Evolutionary conservation across 495 filamentous ascomycete species (phyloP).

Genomic region (Friedmanniomyces simplex): DNA sequence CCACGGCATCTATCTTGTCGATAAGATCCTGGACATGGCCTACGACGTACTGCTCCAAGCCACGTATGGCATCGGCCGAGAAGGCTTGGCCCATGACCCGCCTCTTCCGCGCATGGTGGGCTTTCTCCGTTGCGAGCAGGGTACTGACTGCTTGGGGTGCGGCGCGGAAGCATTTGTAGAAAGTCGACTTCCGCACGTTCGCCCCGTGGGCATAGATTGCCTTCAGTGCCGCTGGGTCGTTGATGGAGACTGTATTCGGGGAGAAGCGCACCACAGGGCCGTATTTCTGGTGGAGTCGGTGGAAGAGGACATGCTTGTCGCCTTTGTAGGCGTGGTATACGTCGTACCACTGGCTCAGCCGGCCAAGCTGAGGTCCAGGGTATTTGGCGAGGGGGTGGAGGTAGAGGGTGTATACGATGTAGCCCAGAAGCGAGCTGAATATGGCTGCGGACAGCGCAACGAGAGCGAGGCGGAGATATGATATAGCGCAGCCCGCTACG

Average conservation of each 20-base stretch:
- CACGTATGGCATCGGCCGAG: conserved; percentile 30
- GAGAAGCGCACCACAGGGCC: conserved; percentile 46
- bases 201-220: conserved; percentile 50
- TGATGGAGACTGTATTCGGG: conserved; percentile 52
- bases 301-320: conserved; percentile 51
- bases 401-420: conserved; percentile 41
- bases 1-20: background rate
- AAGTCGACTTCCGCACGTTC: conserved; percentile 54
- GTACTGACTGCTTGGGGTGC: conserved; percentile 46
- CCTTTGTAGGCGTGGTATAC: conserved; percentile 49
- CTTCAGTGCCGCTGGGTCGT: conserved; percentile 45
- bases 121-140: conserved; percentile 49
- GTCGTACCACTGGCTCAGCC: conserved; percentile 47
- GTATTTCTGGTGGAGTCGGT: conserved; percentile 21
- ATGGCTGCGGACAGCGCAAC: background rate
- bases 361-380: conserved; percentile 49
- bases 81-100: conserved; percentile 55
- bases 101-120: conserved; percentile 51
- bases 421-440: background rate
- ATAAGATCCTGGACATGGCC: conserved; percentile 1
- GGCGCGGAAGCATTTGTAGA: conserved; percentile 53
- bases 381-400: conserved; percentile 59
- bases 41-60: conserved; percentile 24
- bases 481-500: background rate
- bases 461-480: background rate